Conservation (phyloP, 2,329 filamentous ascomycete species). For the Phaeoacremonium minimum region DNA sequence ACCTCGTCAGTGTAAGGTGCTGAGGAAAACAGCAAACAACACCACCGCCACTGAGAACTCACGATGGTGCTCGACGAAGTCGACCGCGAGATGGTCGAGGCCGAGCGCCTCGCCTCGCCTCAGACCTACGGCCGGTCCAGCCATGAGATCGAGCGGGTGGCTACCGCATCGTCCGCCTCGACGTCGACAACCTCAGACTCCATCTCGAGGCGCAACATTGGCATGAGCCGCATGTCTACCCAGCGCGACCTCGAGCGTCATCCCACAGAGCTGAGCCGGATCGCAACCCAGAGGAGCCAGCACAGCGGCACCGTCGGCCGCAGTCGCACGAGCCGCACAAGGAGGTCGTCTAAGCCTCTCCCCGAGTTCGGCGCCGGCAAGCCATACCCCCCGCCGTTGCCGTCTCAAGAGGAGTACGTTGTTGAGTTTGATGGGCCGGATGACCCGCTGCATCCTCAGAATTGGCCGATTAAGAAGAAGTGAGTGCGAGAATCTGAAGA, state of each 20-base stretch:
- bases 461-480: slow-evolving; percentile 81
- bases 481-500: too few species aligned
- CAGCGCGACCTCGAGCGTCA: slow-evolving; percentile 65
- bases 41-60: slow-evolving; percentile 19
- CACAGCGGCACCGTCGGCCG: slow-evolving; percentile 69
- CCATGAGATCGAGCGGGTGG: slow-evolving; percentile 57
- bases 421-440: slow-evolving; percentile 81
- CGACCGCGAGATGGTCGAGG: slow-evolving; percentile 48
- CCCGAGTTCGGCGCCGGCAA: slow-evolving; percentile 72
- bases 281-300: slow-evolving; percentile 67
- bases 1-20: too few species aligned
- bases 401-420: slow-evolving; percentile 71
- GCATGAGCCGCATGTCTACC: slow-evolving; percentile 59
- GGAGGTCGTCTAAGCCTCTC: slow-evolving; percentile 53
- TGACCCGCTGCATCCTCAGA: slow-evolving; percentile 82
- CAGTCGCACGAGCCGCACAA: slow-evolving; percentile 32
- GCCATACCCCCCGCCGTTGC: slow-evolving; percentile 65
- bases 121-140: slow-evolving; percentile 22
- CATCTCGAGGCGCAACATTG: slow-evolving; percentile 27
- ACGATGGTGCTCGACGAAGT: slow-evolving; percentile 46
- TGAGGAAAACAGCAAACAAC: slow-evolving; percentile 1
- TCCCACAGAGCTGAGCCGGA: slow-evolving; percentile 65
- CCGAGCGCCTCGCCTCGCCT: slow-evolving; percentile 48
- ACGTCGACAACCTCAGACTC: slow-evolving; percentile 41
- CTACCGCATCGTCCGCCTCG: slow-evolving; percentile 46